Evolutionary conservation across 306 rosid species (phyloP).

Genomic region (Prunus campanulata): DNA sequence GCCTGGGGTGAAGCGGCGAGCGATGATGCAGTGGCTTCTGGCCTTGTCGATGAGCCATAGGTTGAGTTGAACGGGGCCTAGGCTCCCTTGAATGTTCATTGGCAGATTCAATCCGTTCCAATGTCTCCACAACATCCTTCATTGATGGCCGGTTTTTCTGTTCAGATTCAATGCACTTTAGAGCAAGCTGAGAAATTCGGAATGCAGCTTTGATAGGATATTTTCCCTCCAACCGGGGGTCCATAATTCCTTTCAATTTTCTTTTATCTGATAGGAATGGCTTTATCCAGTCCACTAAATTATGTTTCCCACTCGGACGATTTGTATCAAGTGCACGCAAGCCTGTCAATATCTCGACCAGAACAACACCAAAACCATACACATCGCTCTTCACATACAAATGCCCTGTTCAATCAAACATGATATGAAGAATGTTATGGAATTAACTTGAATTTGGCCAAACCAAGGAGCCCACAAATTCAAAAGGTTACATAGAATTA

Average conservation of each 20-base stretch:
- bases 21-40: constrained; percentile 47
- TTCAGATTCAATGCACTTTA: constrained; percentile 72
- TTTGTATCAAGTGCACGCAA: constrained; percentile 64
- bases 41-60: constrained; percentile 39
- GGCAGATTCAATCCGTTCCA: constrained; percentile 59
- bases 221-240: constrained; percentile 55
- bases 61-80: constrained; percentile 28
- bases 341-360: constrained; percentile 80
- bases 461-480: constrained; percentile 4
- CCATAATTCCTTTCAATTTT: constrained; percentile 73
- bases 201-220: constrained; percentile 84
- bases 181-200: constrained; percentile 67
- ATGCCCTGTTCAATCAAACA: constrained; percentile 55
- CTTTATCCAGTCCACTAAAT: constrained; percentile 73
- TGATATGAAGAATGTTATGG: not conserved
- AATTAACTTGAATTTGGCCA: not conserved
- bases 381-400: constrained; percentile 88
- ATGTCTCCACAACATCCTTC: constrained; percentile 68
- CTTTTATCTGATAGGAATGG: constrained; percentile 67
- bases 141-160: constrained; percentile 82
- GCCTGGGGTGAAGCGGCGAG: constrained; percentile 52
- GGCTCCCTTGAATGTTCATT: constrained; percentile 48
- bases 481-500: constrained; percentile 13
- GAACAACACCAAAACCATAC: constrained; percentile 89
- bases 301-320: constrained; percentile 70